Evolutionary conservation across 225 moss, liverwort and hornwort species (phyloP).

Genomic region (Neckera pumila): DNA sequence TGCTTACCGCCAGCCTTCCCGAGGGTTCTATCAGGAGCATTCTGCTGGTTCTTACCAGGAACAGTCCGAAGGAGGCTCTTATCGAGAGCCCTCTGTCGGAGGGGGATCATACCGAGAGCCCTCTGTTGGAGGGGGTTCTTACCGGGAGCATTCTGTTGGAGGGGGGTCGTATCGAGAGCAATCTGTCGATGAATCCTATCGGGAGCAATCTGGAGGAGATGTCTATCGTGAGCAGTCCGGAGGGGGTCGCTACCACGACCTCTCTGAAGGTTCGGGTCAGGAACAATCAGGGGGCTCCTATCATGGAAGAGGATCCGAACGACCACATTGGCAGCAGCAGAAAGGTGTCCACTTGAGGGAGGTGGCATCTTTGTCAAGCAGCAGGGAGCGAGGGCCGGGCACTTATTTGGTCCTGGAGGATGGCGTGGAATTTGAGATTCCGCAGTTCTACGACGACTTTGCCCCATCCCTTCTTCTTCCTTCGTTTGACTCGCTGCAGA

Average conservation of each 20-base stretch:
- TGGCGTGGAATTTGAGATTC: constrained; percentile 55
- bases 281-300: constrained; percentile 56
- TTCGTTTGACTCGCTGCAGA: constrained; percentile 52
- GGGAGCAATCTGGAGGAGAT: constrained; percentile 8
- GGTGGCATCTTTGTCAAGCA: constrained; percentile 17
- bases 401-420: constrained; percentile 49
- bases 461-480: constrained; percentile 52
- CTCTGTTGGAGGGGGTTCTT: background rate
- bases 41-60: constrained; percentile 11
- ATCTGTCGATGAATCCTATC: constrained; percentile 17
- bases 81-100: background rate
- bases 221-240: constrained; percentile 4
- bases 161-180: background rate
- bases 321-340: constrained; percentile 47
- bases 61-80: constrained; percentile 1
- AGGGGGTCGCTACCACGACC: background rate
- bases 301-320: constrained; percentile 41
- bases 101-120: background rate
- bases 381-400: constrained; percentile 30
- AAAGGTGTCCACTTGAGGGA: constrained; percentile 45
- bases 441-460: constrained; percentile 53
- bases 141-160: background rate
- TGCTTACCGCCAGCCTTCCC: constrained; percentile 35
- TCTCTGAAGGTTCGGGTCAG: background rate
- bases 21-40: constrained; percentile 33